Evolutionary conservation across 2,329 filamentous ascomycete species (phyloP).

Genomic region (Beauveria varroae): DNA sequence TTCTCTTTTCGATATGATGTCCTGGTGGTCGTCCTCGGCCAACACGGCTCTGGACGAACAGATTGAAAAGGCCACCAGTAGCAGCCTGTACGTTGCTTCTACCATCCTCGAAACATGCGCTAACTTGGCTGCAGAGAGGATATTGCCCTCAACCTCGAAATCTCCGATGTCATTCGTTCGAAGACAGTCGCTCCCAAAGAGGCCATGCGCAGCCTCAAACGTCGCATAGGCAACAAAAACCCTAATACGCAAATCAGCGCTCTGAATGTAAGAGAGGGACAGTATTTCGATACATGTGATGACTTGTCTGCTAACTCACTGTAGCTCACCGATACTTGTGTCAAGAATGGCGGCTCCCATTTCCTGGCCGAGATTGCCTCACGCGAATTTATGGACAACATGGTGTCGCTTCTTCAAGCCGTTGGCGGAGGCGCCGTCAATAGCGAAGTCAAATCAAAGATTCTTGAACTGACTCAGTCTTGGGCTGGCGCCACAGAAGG

Average conservation of each 20-base stretch:
- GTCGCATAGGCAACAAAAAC: constrained; percentile 92
- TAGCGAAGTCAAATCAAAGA: constrained; percentile 78
- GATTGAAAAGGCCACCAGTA: constrained; percentile 89
- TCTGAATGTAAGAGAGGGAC: constrained; percentile 57
- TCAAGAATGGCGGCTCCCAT: constrained; percentile 95
- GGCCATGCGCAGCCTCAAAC: constrained; percentile 93
- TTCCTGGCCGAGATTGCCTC: constrained; percentile 95
- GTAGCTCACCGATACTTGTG: constrained; percentile 93
- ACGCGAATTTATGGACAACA: constrained; percentile 95
- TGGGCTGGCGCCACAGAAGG: constrained; percentile 90
- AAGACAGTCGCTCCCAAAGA: constrained; percentile 97
- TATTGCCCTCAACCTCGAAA: constrained; percentile 94
- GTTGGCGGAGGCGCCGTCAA: constrained; percentile 70
- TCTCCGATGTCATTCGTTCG: constrained; percentile 93
- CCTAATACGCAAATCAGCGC: constrained; percentile 93
- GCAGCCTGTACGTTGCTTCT: constrained; percentile 64
- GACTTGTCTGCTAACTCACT: background rate
- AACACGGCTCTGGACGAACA: constrained; percentile 93
- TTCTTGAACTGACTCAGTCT: constrained; percentile 84
- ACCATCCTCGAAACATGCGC: background rate
- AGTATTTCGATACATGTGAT: background rate
- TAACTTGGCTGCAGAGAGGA: constrained; percentile 59
- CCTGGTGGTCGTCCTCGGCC: constrained; percentile 90
- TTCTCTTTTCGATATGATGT: constrained; percentile 55
- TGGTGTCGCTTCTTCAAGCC: constrained; percentile 81